These are phyloP conservation scores for Zoysia pacifica DNA, from an alignment of 176 grass and related monocot species.

Conservation along the genomic window DNA sequence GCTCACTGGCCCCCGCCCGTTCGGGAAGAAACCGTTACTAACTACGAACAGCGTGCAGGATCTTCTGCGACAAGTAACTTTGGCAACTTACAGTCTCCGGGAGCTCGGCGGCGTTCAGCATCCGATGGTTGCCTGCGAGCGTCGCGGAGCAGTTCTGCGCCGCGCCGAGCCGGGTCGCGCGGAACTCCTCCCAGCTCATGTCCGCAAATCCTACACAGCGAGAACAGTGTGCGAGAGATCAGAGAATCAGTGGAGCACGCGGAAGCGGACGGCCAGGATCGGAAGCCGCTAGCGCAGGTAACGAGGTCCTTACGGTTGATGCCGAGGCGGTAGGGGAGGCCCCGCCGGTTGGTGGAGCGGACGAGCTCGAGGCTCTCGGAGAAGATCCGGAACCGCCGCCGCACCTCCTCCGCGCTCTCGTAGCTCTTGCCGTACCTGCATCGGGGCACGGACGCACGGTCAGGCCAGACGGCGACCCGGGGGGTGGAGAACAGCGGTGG, in stretches of 20 bases:
- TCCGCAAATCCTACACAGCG: conserved; percentile 66
- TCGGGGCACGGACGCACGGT: background rate
- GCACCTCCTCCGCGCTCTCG: conserved; percentile 66
- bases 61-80: conserved; percentile 5
- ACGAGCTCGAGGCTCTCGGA: conserved; percentile 76
- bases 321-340: conserved; percentile 79
- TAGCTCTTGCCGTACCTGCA: conserved; percentile 84
- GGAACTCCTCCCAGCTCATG: conserved; percentile 99
- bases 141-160: conserved; percentile 97
- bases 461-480: background rate
- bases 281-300: background rate
- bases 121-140: conserved; percentile 74
- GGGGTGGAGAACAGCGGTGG: background rate
- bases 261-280: background rate
- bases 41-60: background rate
- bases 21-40: background rate
- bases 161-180: conserved; percentile 64
- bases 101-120: conserved; percentile 48
- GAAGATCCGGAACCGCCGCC: conserved; percentile 72
- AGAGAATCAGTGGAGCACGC: background rate
- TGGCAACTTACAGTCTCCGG: conserved; percentile 64
- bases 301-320: conserved; percentile 67
- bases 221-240: background rate
- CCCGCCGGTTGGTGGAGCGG: conserved; percentile 69
- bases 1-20: background rate